These are phyloP conservation scores for Penicillium griseofulvum DNA, from an alignment of 2,329 filamentous ascomycete genomes.

Conservation along the genomic window DNA sequence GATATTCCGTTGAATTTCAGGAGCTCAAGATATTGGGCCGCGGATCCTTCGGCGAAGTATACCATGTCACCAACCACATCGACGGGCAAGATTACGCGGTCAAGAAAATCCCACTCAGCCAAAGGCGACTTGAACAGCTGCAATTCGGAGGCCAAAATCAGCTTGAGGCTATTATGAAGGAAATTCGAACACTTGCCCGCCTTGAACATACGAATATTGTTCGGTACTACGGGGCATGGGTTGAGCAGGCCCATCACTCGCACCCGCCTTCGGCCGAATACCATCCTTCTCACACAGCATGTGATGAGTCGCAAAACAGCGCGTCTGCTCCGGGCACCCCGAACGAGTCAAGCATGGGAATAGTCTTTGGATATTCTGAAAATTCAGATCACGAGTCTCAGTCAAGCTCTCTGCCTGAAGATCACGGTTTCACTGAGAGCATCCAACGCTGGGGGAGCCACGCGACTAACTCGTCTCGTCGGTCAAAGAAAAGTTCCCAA, in stretches of 20 bases:
- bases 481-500: slow-evolving; percentile 42
- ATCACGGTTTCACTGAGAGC: slow-evolving; percentile 20
- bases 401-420: slow-evolving; percentile 17
- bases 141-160: slow-evolving; percentile 52
- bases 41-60: slow-evolving; percentile 66
- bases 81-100: slow-evolving; percentile 64
- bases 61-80: slow-evolving; percentile 59
- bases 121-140: slow-evolving; percentile 52
- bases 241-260: slow-evolving; percentile 49
- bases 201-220: slow-evolving; percentile 66
- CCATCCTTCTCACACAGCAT: slow-evolving; percentile 5
- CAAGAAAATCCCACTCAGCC: slow-evolving; percentile 62
- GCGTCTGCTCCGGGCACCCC: slow-evolving; percentile 14
- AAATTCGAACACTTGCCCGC: slow-evolving; percentile 61
- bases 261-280: slow-evolving; percentile 10
- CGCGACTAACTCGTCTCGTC: slow-evolving; percentile 40
- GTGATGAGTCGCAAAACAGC: slow-evolving; percentile 17
- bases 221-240: slow-evolving; percentile 64
- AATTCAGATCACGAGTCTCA: slow-evolving; percentile 24
- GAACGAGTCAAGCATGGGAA: slow-evolving; percentile 35
- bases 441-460: slow-evolving; percentile 32
- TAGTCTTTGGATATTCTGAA: slow-evolving; percentile 44
- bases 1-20: slow-evolving; percentile 52
- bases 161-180: slow-evolving; percentile 57
- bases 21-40: slow-evolving; percentile 59